These are phyloP conservation scores for Raphidocelis subcapitata DNA, from an alignment of 139 green algal species.

Conservation along the genomic window DNA sequence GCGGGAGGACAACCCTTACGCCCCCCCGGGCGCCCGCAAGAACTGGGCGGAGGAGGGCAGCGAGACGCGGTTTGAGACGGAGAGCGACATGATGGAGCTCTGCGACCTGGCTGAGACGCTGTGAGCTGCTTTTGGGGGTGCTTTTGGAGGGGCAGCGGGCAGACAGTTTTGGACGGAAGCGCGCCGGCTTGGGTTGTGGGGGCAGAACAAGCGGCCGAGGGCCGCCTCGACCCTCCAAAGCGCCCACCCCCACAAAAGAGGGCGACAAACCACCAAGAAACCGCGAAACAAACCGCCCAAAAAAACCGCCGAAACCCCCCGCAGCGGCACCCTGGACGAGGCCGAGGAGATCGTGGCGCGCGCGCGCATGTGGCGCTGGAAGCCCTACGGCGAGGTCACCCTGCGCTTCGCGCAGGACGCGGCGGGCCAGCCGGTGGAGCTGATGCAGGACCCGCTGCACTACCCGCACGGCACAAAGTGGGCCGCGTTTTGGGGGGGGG, in stretches of 20 bases:
- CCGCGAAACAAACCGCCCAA: too few relatives aligned
- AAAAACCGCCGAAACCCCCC: too few relatives aligned
- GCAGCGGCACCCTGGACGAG: constrained; percentile 77
- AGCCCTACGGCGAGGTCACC: constrained; percentile 88
- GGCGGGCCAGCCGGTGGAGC: constrained; percentile 61
- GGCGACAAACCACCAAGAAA: too few relatives aligned
- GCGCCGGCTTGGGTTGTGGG: too few relatives aligned
- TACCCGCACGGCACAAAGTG: constrained; percentile 90
- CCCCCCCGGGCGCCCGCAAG: not conserved
- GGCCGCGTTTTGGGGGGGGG: constrained; percentile 21
- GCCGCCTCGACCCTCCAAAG: too few relatives aligned
- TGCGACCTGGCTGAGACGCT: constrained; percentile 63
- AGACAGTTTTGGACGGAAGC: too few relatives aligned
- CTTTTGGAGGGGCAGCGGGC: too few relatives aligned
- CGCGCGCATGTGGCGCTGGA: constrained; percentile 86
- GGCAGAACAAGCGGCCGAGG: too few relatives aligned
- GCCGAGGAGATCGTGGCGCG: constrained; percentile 70
- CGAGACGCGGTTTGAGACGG: constrained; percentile 64
- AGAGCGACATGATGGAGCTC: constrained; percentile 63
- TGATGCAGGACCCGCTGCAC: constrained; percentile 86
- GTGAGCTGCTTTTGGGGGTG: constrained; percentile 38
- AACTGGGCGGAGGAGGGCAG: constrained; percentile 39
- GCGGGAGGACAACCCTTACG: constrained; percentile 17
- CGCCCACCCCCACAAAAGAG: too few relatives aligned
- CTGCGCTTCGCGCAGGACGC: constrained; percentile 74